Evolutionary conservation across 1,139 yeast species (phyloP), one percentile per base, ranked within the genome.

Genomic region (Saccharomyces pastorianus): DNA sequence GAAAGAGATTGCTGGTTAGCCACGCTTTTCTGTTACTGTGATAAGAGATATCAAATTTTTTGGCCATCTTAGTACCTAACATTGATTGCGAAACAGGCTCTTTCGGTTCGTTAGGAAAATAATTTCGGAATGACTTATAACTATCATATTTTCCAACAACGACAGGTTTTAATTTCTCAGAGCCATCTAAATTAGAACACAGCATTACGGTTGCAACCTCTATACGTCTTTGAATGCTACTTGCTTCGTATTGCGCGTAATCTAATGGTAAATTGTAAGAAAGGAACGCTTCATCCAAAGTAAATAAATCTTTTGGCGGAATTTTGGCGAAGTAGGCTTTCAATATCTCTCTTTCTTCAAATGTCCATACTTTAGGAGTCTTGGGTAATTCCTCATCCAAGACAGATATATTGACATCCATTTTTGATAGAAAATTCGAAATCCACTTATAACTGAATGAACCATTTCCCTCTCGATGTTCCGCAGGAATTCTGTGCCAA

Each of bases 361-460:
- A 73, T 41, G 77, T 74, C 88, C 88, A 83, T 4, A 82, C 79
- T 60, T 81, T 82, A 51, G 81, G 78, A 20, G 82, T 73, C 48
- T 75, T 76, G 4, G 68, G 66, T 11, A 76, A 67, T 56, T 80
- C 83, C n/a, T 69, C 71, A 23, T 73, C 75, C 14, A 76, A 65
- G 6, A 82, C 82, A 2, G 73, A 67, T 20, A 82, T 67, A 60
- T 80, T 77, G 25, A 82, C 76, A 59, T 82, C 80, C 61, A 83
- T 74, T 60, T 78, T 79, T 50, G 79, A 73, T 42, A 81, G 68
- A 61, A 83, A 83, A 59, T 80, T 82, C 28, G 77, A 75, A 56
- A 86, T 81, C 88, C 88, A 83, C 60, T 83, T 82, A 57, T 81
- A 82, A 51, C 79, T 79, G 64, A 83, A 83, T 8, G 82, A 76